Evolutionary conservation across 768 basidiomycete genomes (phyloP), one percentile per base, ranked within the genome.

Genomic region (Boletus rubescentipes): DNA sequence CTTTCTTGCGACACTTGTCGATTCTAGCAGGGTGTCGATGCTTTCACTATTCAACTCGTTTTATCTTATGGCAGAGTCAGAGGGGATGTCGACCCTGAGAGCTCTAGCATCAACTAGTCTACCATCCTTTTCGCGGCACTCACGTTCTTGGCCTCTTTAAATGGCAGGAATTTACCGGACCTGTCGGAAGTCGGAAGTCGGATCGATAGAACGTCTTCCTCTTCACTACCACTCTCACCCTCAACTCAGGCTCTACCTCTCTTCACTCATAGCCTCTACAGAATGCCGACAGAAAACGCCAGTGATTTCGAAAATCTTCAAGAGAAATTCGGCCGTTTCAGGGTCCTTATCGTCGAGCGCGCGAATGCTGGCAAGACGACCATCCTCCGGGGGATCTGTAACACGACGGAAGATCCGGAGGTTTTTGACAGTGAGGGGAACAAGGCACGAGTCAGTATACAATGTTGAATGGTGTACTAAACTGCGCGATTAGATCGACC

Each of bases 351-450:
- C 16, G n/a, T 54, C 5, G 53, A 36, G 35, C 47, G 48, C 16
- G 53, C 48, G 7, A 54, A 51, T 7, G 39, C 53, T 10, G 53
- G 48, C 32, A 50, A 51, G 39, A 50, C 48, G 16, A 54, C 48
- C 8, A 21, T 51, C 23, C 53, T 54, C 29, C 40, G 11, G 48
- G 26, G 20, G 20, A 54, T 54, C 31, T 58, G 43, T n/a, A 21
- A 49, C 29, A 15, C 49, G 10, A 44, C 40, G 11, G 53, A 52
- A 31, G 35, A 32, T 2, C 54, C 49, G 21, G 54, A 55, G 31
- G 39, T 55, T 40, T 55, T 32, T 16, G 42, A 55, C 10, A 23
- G 54, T 1, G 4, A 52, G 3, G 30, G 49, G 9, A 55, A 39
- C 30, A 40, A 30, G 47, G 52, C 41, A n/a, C n/a, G n/a, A 16